Evolutionary conservation across 768 basidiomycete genomes (phyloP).

Genomic region (Xerocomellus dryophilus): DNA sequence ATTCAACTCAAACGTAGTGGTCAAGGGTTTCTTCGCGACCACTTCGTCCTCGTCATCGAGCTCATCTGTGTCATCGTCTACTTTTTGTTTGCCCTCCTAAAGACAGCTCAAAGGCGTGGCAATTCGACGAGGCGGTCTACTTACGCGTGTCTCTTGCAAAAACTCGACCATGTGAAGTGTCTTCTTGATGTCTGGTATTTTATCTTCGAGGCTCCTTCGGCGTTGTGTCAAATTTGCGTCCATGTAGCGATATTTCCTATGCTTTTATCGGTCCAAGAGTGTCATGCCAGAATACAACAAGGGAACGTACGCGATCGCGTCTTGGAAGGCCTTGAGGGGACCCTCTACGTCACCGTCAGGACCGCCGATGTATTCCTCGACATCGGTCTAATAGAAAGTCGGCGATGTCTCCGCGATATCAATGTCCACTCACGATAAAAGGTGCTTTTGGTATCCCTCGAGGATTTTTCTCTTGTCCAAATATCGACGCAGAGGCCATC

Average conservation of each 20-base stretch:
- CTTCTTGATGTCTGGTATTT: slow-evolving; percentile 95
- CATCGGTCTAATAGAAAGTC: slow-evolving; percentile 64
- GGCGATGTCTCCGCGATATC: not conserved
- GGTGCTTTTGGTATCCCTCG: slow-evolving; percentile 94
- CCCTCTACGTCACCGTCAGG: slow-evolving; percentile 74
- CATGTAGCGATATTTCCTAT: slow-evolving; percentile 99
- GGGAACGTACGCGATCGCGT: slow-evolving; percentile 82
- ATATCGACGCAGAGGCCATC: slow-evolving; percentile 31
- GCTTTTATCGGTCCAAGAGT: slow-evolving; percentile 27
- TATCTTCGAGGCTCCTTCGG: slow-evolving; percentile 77
- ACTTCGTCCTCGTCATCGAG: slow-evolving; percentile 53
- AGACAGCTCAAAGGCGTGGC: not conserved
- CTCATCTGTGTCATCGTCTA: slow-evolving; percentile 38
- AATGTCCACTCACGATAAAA: slow-evolving; percentile 70
- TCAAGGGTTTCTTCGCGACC: slow-evolving; percentile 49
- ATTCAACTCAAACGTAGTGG: slow-evolving; percentile 90
- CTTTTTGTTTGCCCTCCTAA: slow-evolving; percentile 60
- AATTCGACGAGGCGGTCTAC: slow-evolving; percentile 19
- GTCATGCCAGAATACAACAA: slow-evolving; percentile 3
- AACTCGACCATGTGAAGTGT: slow-evolving; percentile 88
- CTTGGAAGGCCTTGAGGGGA: slow-evolving; percentile 79
- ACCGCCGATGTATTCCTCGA: slow-evolving; percentile 82
- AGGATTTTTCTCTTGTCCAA: slow-evolving; percentile 62
- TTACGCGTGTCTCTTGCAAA: slow-evolving; percentile 66
- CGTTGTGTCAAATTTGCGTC: slow-evolving; percentile 81